A percentile compares a stretch with the other conserved stretches of the same genome.
phyloP scores from a whole-genome alignment of 352 stramenopile genomes.

The Pythium pectinolyticum region DNA sequence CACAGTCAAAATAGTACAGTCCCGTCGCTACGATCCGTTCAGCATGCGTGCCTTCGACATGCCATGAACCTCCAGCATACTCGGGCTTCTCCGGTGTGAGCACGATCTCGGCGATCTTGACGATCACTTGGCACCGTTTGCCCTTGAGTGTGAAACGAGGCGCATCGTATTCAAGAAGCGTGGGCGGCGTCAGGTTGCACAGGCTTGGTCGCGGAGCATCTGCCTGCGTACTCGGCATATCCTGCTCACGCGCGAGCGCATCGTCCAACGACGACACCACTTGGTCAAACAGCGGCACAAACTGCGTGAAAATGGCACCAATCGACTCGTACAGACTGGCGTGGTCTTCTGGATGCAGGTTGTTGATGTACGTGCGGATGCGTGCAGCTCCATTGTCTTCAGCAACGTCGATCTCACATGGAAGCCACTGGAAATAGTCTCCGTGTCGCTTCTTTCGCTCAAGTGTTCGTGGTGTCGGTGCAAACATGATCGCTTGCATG shows the following conservation, averaged over 20 bases:
- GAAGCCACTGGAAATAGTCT: too few relatives aligned
- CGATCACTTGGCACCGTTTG: too few relatives aligned
- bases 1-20: conserved; percentile 31
- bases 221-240: too few relatives aligned
- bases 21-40: too few relatives aligned
- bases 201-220: too few relatives aligned
- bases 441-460: not conserved
- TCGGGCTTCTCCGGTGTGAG: too few relatives aligned
- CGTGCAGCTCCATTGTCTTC: not conserved
- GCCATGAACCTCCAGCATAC: too few relatives aligned
- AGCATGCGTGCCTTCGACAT: too few relatives aligned
- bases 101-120: too few relatives aligned
- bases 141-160: too few relatives aligned
- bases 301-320: conserved; percentile 17
- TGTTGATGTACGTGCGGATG: conserved; percentile 26
- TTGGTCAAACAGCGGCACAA: conserved; percentile 35
- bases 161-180: too few relatives aligned
- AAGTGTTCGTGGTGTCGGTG: not conserved
- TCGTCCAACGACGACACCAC: conserved; percentile 17
- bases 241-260: not conserved
- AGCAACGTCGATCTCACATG: conserved; percentile 11
- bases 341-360: conserved; percentile 29
- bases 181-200: too few relatives aligned
- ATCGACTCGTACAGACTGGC: conserved; percentile 24
- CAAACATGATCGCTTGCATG: not conserved